Evolutionary conservation across 805 yeast genomes (phyloP).

Genomic region (Yarrowia keelungensis): DNA sequence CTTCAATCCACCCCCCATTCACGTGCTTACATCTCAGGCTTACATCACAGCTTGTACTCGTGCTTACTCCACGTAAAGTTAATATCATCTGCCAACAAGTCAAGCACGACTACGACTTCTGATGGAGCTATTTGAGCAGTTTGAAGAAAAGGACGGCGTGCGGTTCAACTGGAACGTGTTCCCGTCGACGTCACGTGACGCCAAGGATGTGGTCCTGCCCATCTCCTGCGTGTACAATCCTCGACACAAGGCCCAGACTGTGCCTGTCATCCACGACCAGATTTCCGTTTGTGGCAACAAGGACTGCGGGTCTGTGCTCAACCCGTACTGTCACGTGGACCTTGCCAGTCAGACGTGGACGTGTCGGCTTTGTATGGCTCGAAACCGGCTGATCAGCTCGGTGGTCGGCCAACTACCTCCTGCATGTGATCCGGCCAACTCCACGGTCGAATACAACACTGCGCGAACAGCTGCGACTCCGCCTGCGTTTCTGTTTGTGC

Average conservation of each 20-base stretch:
- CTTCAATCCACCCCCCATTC: not conserved
- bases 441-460: constrained; percentile 85
- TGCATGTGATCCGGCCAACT: constrained; percentile 69
- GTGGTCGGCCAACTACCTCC: constrained; percentile 80
- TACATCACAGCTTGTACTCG: no score
- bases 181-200: constrained; percentile 83
- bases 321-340: constrained; percentile 77
- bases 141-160: constrained; percentile 63
- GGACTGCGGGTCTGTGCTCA: constrained; percentile 74
- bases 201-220: constrained; percentile 84
- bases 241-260: constrained; percentile 70
- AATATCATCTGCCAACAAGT: no score
- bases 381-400: constrained; percentile 80
- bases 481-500: constrained; percentile 82
- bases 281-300: constrained; percentile 75
- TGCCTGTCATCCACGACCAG: constrained; percentile 75
- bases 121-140: constrained; percentile 52
- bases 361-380: constrained; percentile 78
- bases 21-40: not conserved
- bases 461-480: constrained; percentile 81
- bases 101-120: not conserved
- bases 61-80: not conserved
- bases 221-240: constrained; percentile 91
- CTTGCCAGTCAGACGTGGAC: constrained; percentile 77
- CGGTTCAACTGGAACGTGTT: constrained; percentile 79